These are phyloP conservation scores for Cryomyces antarcticus DNA, from an alignment of 495 filamentous ascomycete genomes.

Conservation along the genomic window DNA sequence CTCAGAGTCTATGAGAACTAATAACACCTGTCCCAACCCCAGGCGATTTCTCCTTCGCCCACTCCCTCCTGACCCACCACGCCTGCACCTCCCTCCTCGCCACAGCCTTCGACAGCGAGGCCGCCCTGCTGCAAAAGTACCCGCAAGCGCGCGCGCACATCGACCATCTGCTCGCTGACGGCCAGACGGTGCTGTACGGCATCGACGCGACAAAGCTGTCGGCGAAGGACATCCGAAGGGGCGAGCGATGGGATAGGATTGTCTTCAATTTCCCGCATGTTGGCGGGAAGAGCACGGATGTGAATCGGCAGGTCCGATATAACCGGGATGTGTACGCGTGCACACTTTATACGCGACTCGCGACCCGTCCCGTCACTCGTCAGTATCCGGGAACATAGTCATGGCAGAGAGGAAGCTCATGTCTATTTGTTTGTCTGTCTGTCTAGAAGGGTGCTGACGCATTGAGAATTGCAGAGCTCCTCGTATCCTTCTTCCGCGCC, in stretches of 20 bases:
- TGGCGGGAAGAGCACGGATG: conserved; percentile 75
- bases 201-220: conserved; percentile 58
- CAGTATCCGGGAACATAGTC: too few species aligned
- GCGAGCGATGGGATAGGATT: conserved; percentile 45
- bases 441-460: background rate
- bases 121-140: conserved; percentile 40
- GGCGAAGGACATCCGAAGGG: conserved; percentile 14
- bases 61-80: conserved; percentile 51
- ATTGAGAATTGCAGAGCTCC: conserved; percentile 32
- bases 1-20: conserved; percentile 2
- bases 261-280: conserved; percentile 96
- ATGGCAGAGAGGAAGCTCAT: background rate
- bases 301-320: conserved; percentile 77
- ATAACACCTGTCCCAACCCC: background rate
- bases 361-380: too few species aligned
- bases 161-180: conserved; percentile 25
- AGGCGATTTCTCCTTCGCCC: conserved; percentile 78
- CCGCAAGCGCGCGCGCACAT: conserved; percentile 49
- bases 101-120: conserved; percentile 38
- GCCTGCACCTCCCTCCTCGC: conserved; percentile 42
- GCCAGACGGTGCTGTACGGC: conserved; percentile 37
- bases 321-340: conserved; percentile 42
- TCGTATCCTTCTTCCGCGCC: conserved; percentile 62
- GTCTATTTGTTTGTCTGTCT: background rate
- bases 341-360: too few species aligned